Conservation (phyloP, 2,329 filamentous ascomycete genomes). For the Clonostachys solani region DNA sequence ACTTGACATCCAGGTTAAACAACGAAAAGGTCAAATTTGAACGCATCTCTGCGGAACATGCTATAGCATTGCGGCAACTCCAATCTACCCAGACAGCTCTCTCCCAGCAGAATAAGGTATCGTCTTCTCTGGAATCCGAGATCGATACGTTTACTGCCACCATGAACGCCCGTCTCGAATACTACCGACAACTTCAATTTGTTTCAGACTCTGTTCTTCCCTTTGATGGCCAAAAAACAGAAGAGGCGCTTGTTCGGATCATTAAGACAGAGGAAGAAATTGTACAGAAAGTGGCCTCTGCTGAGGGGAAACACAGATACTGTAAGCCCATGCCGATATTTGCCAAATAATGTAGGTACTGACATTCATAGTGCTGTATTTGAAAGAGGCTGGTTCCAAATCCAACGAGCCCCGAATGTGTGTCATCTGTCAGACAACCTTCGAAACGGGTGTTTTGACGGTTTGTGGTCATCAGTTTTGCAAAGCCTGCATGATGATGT, state of each 20-base stretch:
- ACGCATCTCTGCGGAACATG: slow-evolving; percentile 63
- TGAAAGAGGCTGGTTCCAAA: slow-evolving; percentile 54
- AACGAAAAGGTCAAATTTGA: slow-evolving; percentile 13
- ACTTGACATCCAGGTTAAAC: slow-evolving; percentile 53
- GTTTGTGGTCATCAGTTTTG: slow-evolving; percentile 91
- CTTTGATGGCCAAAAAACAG: slow-evolving; percentile 60
- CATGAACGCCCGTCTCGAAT: slow-evolving; percentile 85
- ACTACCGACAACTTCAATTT: slow-evolving; percentile 83
- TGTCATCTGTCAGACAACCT: slow-evolving; percentile 77
- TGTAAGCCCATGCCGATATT: slow-evolving; percentile 25
- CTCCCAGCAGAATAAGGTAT: slow-evolving; percentile 44
- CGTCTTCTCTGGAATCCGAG: slow-evolving; percentile 57
- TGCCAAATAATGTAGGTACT: neutral
- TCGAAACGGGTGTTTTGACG: slow-evolving; percentile 77
- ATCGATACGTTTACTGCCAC: slow-evolving; percentile 69
- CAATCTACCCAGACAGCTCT: slow-evolving; percentile 51
- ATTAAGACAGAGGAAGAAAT: slow-evolving; percentile 30
- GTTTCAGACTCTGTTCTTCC: slow-evolving; percentile 85
- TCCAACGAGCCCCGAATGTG: slow-evolving; percentile 66
- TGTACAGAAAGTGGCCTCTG: slow-evolving; percentile 53
- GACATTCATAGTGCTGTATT: slow-evolving; percentile 39
- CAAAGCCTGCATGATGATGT: slow-evolving; percentile 77
- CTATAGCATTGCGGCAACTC: slow-evolving; percentile 61
- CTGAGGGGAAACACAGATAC: slow-evolving; percentile 74
- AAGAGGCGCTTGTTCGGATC: slow-evolving; percentile 33